Percentiles rank a stretch among this genome's conserved stretches.
phyloP scores from a whole-genome alignment of 2,329 filamentous ascomycete genomes.

The Phaeosphaeriaceae sp. region DNA sequence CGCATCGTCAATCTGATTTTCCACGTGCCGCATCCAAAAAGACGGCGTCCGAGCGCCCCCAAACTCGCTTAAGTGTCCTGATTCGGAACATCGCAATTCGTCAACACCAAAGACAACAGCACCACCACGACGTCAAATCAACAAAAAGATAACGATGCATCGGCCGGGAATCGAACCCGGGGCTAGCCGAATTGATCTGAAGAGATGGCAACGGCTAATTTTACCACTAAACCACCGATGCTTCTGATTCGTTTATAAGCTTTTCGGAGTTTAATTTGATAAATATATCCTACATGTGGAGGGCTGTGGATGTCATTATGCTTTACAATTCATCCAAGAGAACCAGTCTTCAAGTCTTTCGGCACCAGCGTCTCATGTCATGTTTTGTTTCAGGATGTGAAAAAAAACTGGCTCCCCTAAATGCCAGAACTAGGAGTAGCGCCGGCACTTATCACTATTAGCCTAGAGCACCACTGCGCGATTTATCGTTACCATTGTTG shows the following conservation, averaged over 20 bases:
- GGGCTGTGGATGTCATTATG: no score
- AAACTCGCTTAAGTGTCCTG: neutral
- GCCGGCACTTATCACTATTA: neutral
- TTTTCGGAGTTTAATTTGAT: neutral
- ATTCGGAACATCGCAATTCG: neutral
- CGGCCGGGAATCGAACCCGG: constrained; percentile 35
- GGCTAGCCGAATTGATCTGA: constrained; percentile 25
- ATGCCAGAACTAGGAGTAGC: neutral
- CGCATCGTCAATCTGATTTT: neutral
- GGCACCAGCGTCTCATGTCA: neutral
- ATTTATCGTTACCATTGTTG: neutral
- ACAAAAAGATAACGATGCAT: constrained; percentile 19
- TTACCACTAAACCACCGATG: constrained; percentile 38
- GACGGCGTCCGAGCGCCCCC: neutral
- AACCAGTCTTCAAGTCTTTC: neutral
- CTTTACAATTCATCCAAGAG: no score
- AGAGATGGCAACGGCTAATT: constrained; percentile 34
- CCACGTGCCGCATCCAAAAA: neutral
- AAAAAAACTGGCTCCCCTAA: neutral
- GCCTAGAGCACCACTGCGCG: neutral
- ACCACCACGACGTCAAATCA: neutral
- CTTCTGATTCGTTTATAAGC: constrained; percentile 5
- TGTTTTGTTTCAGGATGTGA: neutral
- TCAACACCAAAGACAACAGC: neutral
- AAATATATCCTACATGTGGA: neutral